Conservation (phyloP, 2,329 filamentous ascomycete genomes). For the Nemania serpens region DNA sequence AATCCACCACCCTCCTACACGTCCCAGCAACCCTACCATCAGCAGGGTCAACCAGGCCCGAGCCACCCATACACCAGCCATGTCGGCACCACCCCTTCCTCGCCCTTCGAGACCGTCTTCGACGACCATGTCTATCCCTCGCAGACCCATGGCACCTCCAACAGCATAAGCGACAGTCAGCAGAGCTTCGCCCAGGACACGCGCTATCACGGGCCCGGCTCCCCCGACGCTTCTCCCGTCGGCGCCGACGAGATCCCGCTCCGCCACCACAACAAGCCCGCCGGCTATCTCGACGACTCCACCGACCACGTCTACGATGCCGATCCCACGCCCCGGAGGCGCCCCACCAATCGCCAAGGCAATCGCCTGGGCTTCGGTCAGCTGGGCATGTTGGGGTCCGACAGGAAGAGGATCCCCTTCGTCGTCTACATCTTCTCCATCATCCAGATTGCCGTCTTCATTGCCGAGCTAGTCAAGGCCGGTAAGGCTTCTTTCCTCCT, state of each 20-base stretch:
- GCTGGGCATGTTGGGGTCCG: constrained; percentile 62
- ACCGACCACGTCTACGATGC: constrained; percentile 68
- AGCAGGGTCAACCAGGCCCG: constrained; percentile 5
- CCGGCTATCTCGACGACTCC: constrained; percentile 40
- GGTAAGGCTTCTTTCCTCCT: constrained; percentile 60
- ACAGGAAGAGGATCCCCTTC: constrained; percentile 69
- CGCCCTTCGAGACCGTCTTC: constrained; percentile 69
- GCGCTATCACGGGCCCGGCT: constrained; percentile 57
- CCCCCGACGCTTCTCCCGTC: constrained; percentile 47
- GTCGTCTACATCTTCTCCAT: constrained; percentile 80
- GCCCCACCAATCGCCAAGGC: constrained; percentile 43
- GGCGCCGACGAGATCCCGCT: constrained; percentile 62
- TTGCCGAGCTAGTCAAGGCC: constrained; percentile 84
- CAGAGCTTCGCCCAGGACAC: constrained; percentile 58
- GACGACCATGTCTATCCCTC: constrained; percentile 70
- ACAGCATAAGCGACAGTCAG: constrained; percentile 41
- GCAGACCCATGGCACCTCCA: constrained; percentile 36
- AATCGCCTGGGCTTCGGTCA: constrained; percentile 60
- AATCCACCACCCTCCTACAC: constrained; percentile 50
- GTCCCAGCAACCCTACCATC: constrained; percentile 41
- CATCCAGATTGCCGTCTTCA: constrained; percentile 82
- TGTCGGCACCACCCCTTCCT: constrained; percentile 44
- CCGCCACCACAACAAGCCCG: constrained; percentile 49
- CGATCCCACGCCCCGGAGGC: constrained; percentile 38
- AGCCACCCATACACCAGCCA: constrained; percentile 35